Base-by-base conservation (phyloP, 164 flowering plant species). In the Vitis rotundifolia region DNA sequence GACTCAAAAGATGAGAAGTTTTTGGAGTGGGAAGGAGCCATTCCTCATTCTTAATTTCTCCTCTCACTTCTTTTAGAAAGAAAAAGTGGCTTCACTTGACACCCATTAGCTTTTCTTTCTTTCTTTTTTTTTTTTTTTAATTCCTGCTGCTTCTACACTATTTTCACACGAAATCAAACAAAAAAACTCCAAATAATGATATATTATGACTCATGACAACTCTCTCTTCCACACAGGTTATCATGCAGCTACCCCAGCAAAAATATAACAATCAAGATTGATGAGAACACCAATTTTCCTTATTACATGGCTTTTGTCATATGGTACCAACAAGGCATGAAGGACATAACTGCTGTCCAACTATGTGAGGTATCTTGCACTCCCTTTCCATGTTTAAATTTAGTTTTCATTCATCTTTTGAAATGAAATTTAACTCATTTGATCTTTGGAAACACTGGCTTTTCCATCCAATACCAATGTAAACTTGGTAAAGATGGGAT, bases 201-300 rank as follows among this genome's bases (percentile, higher is more conserved):
- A 37, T 37, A 37, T 2, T 37, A 37, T 37, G 0, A 71, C 14
- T 56, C 51, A 44, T 3, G 53, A 61, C 13, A 9, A 57, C 62
- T 58, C 50, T 48, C 11, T 63, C 19, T 67, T 4, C 4, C 7
- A 14, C 49, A 37, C 91, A 91, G 97, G 28, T 89, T 92, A 56
- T 77, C 98, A n/a, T 93, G 98, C 82, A 87, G 84, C 78, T 93
- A 90, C 62, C 92, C 94, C 37, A 71, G 62, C 79, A 87, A 86
- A 69, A 94, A 91, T 67, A 87, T 89, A 31, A 82, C 78, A 31
- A 68, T 90, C 76, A 90, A 90, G 85, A 85, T 94, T 29, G 89
- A 90, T 67, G 96, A 92, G 76, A 78, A 54, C 75, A 94, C 96
- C 81, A 75, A 79, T 72, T 72, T 81, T 62, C 98, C 97, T 59